Evolutionary conservation across 441 rosid genomes (phyloP), one percentile per base, ranked within the genome.

Genomic region (Bocquillonia castaneifolia): DNA sequence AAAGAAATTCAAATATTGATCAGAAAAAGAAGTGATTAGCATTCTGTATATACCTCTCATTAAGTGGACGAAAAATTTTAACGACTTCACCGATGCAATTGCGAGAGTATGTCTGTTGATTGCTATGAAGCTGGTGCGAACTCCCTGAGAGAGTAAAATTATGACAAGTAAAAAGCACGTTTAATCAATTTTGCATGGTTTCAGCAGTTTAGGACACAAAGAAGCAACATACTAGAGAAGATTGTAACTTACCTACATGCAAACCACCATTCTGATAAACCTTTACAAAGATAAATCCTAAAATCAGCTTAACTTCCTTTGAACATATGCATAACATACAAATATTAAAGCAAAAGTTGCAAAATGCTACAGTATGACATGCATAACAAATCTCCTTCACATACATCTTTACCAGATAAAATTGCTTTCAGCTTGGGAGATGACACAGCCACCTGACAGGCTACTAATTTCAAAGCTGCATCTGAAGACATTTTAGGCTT

Each of bases 51-150:
- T 75, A 87, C 97, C 87, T 85, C 69, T 86, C 65, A 57, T 77
- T 76, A 61, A 50, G 56, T 40, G 85, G 82, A 64, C 80, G 84
- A 68, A 71, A 72, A 69, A 86, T 62, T 78, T 69, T 79, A 51
- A 91, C 73, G 55, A 91, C 85, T 80, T 78, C 84, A 58, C 92
- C 97, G 32, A 88, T 85, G 80, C 98, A 91, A 73, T 83, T 78
- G 2, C 53, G 77, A 26, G 74, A 61, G 74, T 75, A 39, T 63
- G 52, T 53, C 44, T 37, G 69, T 29, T 2, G 80, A 53, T 63
- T 77, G 66, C 59, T 64, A 65, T 34, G 65, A 69, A 66, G 78
- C 70, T 74, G 75, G 45, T 52, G 67, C n/a, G 86, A 76, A 74
- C 74, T 64, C 80, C 92, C 91, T 93, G 82, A 7, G 26, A 62